Conservation (phyloP, 108 stramenopile genomes). For the Fragilariopsis cylindrus region DNA sequence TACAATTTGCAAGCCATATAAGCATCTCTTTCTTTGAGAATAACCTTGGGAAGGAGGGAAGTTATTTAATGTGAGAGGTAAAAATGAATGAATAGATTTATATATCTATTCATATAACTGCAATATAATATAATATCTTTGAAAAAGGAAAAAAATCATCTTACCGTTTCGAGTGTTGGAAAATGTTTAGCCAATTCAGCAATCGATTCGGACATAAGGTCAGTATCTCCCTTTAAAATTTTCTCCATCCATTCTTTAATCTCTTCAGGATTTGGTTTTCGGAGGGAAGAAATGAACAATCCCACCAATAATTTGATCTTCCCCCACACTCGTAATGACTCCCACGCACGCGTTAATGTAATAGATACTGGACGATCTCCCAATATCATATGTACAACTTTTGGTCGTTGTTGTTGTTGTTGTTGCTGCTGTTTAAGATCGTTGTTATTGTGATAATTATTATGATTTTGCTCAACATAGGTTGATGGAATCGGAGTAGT, state of each 20-base stretch:
- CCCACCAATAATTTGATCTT: conserved; percentile 70
- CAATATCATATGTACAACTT: conserved; percentile 52
- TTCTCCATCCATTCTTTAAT: conserved; percentile 73
- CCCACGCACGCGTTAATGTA: conserved; percentile 78
- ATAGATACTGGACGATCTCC: conserved; percentile 79
- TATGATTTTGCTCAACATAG: no score
- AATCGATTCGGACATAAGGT: conserved; percentile 81
- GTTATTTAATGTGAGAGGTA: no score
- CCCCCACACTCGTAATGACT: conserved; percentile 64
- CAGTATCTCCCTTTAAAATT: conserved; percentile 62
- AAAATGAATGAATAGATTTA: no score
- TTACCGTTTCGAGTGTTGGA: conserved; percentile 54
- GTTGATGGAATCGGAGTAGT: background rate
- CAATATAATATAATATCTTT: no score
- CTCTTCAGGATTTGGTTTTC: conserved; percentile 74
- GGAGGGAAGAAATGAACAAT: conserved; percentile 63
- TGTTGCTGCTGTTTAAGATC: background rate
- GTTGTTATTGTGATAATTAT: background rate
- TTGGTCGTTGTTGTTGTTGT: background rate
- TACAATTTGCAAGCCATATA: conserved; percentile 79
- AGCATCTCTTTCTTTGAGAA: conserved; percentile 81
- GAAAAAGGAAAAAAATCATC: no score
- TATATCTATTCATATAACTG: no score
- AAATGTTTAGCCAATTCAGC: conserved; percentile 67
- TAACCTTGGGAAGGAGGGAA: conserved; percentile 27